Conservation (phyloP, 2,329 filamentous ascomycete species). For the Chrysoporthe puriensis region DNA sequence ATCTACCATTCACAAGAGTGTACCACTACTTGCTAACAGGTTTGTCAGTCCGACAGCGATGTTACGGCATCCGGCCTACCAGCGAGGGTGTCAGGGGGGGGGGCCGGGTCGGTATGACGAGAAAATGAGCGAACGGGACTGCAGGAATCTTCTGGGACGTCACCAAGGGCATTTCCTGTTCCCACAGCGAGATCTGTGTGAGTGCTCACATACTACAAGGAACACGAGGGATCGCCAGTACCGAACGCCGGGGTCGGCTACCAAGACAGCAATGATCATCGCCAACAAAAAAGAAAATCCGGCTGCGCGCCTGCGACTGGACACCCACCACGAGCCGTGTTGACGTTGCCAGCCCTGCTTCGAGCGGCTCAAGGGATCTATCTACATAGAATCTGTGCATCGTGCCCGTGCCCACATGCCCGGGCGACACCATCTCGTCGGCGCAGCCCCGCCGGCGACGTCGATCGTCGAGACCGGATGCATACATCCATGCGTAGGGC, state of each 20-base stretch:
- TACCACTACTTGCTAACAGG: not conserved
- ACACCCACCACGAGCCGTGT: not conserved
- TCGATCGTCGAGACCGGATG: too few species aligned
- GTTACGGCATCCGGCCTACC: too few species aligned
- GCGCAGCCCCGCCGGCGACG: too few species aligned
- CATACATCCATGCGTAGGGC: too few species aligned
- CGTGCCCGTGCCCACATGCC: too few species aligned
- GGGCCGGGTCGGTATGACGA: not conserved
- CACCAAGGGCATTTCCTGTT: not conserved
- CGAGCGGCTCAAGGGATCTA: too few species aligned
- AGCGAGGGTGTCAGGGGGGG: too few species aligned
- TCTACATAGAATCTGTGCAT: too few species aligned
- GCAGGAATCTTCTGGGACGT: not conserved
- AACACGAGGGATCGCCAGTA: slow-evolving; percentile 1
- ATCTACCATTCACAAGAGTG: not conserved
- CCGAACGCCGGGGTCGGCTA: not conserved
- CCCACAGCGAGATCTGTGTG: not conserved
- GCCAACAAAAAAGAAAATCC: not conserved
- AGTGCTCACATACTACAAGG: not conserved
- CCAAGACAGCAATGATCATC: not conserved
- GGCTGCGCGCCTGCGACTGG: not conserved
- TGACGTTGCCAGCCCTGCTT: not conserved
- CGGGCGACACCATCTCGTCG: too few species aligned
- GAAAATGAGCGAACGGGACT: not conserved
- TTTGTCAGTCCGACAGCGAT: not conserved